A percentile compares a stretch with the other conserved stretches of the same genome.
phyloP scores from a whole-genome alignment of 805 yeast genomes.

The Wickerhamiella azyma region DNA sequence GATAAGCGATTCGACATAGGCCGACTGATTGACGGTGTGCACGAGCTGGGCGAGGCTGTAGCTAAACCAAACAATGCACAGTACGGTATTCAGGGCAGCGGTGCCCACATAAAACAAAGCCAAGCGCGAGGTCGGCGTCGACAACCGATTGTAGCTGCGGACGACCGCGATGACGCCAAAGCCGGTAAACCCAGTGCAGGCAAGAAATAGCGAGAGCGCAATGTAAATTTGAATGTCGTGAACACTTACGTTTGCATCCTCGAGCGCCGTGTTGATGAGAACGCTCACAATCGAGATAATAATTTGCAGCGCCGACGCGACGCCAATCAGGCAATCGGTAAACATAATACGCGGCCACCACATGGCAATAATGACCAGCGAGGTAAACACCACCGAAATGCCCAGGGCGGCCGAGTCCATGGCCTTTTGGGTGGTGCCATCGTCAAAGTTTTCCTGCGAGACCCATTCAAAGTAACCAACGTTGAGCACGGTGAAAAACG shows the following conservation, averaged over 20 bases:
- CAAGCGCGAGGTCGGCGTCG: slow-evolving; percentile 12
- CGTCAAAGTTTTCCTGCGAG: neutral
- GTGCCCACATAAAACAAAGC: slow-evolving; percentile 13
- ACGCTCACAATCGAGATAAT: slow-evolving; percentile 15
- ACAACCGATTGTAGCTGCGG: slow-evolving; percentile 18
- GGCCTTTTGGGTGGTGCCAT: neutral
- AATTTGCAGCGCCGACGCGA: slow-evolving; percentile 14
- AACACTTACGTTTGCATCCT: slow-evolving; percentile 8
- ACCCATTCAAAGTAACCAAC: slow-evolving; percentile 3
- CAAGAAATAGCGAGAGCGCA: slow-evolving; percentile 16
- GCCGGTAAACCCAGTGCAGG: slow-evolving; percentile 20
- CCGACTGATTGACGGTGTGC: neutral
- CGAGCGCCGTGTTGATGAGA: slow-evolving; percentile 10
- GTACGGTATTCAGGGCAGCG: slow-evolving; percentile 9
- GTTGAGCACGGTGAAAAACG: neutral
- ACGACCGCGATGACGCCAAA: slow-evolving; percentile 15
- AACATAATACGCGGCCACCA: slow-evolving; percentile 16
- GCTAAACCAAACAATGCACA: slow-evolving; percentile 8
- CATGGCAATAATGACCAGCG: slow-evolving; percentile 8
- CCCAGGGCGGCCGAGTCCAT: neutral
- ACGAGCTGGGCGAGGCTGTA: neutral
- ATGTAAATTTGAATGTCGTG: slow-evolving; percentile 12
- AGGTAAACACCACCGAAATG: slow-evolving; percentile 1
- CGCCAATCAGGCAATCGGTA: slow-evolving; percentile 17
- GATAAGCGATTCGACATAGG: slow-evolving; percentile 14